Evolutionary conservation across 345 rosid genomes (phyloP), one percentile per base, ranked within the genome.

Genomic region (Geranium rotundifolium): DNA sequence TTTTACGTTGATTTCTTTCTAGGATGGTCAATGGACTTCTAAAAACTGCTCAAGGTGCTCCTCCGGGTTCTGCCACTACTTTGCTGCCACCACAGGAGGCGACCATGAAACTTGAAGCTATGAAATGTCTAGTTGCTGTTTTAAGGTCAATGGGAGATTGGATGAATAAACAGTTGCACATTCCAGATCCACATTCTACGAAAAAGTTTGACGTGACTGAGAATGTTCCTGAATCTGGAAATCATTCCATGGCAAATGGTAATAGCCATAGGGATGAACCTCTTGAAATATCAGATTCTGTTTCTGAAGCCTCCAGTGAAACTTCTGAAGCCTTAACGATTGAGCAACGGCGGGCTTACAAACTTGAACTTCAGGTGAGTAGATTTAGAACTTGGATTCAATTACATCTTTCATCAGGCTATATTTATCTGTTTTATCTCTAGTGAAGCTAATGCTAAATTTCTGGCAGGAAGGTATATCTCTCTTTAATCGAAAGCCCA

Each of bases 21-120:
- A 93, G 99, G 79, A 88, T 93, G 96, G 99, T 93, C 78, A 93
- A 88, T 80, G 99, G 99, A 76, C 96, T 93, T 75, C 96, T 93
- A 70, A 93, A 93, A 85, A 93, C 97, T 70, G 96, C 97, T 61
- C 99, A 90, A 84, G 99, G 99, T 72, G 85, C 84, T 56, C 96
- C 88, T 61, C 96, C 97, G 37, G 90, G 96, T 63, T 73, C 86
- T 52, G 74, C 80, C 66, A 86, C 97, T 67, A 81, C 91, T 15
- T 72, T 93, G 46, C 75, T 93, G 81, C 97, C 96, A 37, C 95
- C 96, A 56, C 99, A 93, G 79, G 99, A 93, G 77, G 79, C 71
- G 61, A 84, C 84, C 60, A 81, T 88, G 96, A 93, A 90, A 74
- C 89, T 88, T 79, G 99, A 88, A 84, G 95, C 97, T 63, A 82